Evolutionary conservation across 179 eudicot genomes (phyloP), one percentile per base, ranked within the genome.

Genomic region (Heliamphora pulchella): DNA sequence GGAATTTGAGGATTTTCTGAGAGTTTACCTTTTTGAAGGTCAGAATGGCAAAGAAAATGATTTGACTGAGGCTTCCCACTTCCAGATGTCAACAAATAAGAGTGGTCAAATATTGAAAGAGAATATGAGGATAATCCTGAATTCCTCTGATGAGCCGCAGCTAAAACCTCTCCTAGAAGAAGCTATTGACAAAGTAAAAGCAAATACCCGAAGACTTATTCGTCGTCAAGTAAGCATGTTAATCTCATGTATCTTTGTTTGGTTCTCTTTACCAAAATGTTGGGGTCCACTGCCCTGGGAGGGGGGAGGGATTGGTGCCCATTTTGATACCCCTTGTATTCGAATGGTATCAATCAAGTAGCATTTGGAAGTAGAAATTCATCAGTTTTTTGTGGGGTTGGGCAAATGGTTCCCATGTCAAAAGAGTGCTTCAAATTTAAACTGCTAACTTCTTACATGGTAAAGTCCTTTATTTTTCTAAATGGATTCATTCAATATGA

Each of bases 141-240:
- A 85, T 79, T 85, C 86, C 53, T 51, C 87, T 18, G 65, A 61
- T 66, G 90, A 85, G 77, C 79, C 79, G 81, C 83, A 78, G 50
- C 64, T 51, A 31, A 88, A 84, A 66, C 51, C 77, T 68, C 83
- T 88, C 48, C 79, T 96, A 75, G 77, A 82, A 77, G 97, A 89
- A 83, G 94, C 91, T 78, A 86, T 94, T 80, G 85, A 85, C 75
- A 90, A 85, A 80, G 84, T 96, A 31, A 94, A 94, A 84, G 44
- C 79, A 57, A 96, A 92, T 78, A 96, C 98, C 31, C 82, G 94
- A 81, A 89, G 97, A 83, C 98, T 96, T 79, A 91, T 94, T 80
- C 97, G 99, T 73, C 98, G 96, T 58, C 99, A 96, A 86, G 98
- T 96, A 91, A 87, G 91, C 57, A 51, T 65, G 58, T 53, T 44